Evolutionary conservation across 192 early-diverging fungal genomes (phyloP).

Genomic region (Martensiomyces pterosporus): DNA sequence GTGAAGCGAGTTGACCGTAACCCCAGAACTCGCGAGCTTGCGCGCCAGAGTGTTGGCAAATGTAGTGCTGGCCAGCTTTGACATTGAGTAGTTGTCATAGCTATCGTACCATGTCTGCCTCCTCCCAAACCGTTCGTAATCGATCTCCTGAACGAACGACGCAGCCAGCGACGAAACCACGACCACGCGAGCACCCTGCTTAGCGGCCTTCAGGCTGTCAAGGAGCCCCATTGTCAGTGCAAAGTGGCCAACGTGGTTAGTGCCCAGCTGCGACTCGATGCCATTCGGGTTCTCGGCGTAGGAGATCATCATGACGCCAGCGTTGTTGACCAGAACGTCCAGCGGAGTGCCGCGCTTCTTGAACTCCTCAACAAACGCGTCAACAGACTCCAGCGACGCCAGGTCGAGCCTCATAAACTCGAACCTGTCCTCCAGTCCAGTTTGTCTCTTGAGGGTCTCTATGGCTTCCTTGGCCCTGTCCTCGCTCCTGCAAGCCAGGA

Average conservation of each 20-base stretch:
- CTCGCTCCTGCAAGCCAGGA: slow-evolving; percentile 26
- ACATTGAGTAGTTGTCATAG: slow-evolving; percentile 11
- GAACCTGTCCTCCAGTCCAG: slow-evolving; percentile 13
- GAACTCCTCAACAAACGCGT: slow-evolving; percentile 23
- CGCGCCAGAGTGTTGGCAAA: slow-evolving; percentile 16
- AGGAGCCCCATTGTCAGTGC: slow-evolving; percentile 22
- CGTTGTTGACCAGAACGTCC: slow-evolving; percentile 28
- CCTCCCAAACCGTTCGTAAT: background rate
- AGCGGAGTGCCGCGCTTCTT: slow-evolving; percentile 7
- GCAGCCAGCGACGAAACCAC: slow-evolving; percentile 16
- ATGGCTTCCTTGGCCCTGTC: slow-evolving; percentile 16
- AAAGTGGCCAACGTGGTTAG: slow-evolving; percentile 57
- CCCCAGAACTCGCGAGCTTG: slow-evolving; percentile 6
- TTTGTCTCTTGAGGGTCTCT: slow-evolving; percentile 7
- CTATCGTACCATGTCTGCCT: slow-evolving; percentile 5
- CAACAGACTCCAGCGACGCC: slow-evolving; percentile 32
- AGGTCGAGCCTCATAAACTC: slow-evolving; percentile 42
- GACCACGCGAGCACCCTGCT: slow-evolving; percentile 16
- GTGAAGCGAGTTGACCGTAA: slow-evolving; percentile 14
- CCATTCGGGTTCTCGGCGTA: slow-evolving; percentile 48
- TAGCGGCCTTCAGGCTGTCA: slow-evolving; percentile 5
- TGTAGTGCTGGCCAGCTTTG: slow-evolving; percentile 18
- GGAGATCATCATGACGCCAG: slow-evolving; percentile 56
- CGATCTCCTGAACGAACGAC: background rate
- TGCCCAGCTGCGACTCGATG: slow-evolving; percentile 57